Evolutionary conservation across 805 yeast genomes (phyloP), one percentile per base, ranked within the genome.

Genomic region (Candida golubevii): DNA sequence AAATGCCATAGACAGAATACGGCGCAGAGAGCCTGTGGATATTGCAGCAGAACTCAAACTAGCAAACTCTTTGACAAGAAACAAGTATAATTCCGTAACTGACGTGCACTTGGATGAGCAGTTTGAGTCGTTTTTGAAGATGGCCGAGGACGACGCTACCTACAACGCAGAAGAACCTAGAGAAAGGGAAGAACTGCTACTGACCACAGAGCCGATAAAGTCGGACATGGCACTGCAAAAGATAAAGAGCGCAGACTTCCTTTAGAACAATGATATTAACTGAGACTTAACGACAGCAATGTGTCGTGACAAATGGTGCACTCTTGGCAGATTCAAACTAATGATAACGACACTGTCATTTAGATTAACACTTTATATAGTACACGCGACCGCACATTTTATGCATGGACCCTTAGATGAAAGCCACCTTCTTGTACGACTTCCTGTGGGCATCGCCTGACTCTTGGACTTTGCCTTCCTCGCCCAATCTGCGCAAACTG

Each of bases 361-460:
- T 18, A 18, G 23, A 18, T 18, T 18, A 18, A 18, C 23, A 18
- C 23, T 18, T 18, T 18, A 18, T 5, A 18, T 18, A 18, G 23
- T 18, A 18, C 23, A 18, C 3, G 23, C 23, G 23, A 18, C 23
- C 23, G 23, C 23, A 18, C 3, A 18, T 5, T 18, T 18, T 18
- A 18, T 18, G 23, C 23, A 18, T 18, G 5, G 5, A 18, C n/a
- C 32, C 11, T 35, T 28, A 35, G 6, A 52, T 37, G n/a, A 53
- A 41, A 12, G 61, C 57, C 26, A 59, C 54, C 53, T 55, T 58
- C 41, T 58, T 51, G 43, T 87, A 74, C 18, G 80, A 75, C 61
- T 90, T 75, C 57, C 86, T 74, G 46, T 77, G 78, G 41, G 87
- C 84, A 46, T 83, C 88, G 13, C 95, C 96, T 32, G 78, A 68